These are phyloP conservation scores for Luzula sylvatica DNA, from an alignment of 176 grass and related monocot species.

Conservation along the genomic window DNA sequence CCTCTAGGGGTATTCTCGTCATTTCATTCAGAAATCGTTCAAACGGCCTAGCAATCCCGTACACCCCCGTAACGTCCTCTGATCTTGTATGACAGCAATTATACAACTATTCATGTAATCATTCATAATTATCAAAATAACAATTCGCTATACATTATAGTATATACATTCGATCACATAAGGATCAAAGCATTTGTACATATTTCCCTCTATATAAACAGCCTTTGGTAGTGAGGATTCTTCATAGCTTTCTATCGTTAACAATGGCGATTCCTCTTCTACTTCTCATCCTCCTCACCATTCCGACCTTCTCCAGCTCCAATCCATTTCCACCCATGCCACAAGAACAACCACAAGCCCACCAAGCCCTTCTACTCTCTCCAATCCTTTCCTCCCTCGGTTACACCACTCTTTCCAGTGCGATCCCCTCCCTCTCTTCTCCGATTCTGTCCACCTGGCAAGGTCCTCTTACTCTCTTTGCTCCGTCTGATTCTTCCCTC, in stretches of 20 bases:
- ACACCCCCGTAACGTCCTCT: background rate
- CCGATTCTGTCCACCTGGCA: conserved; percentile 27
- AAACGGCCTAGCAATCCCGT: background rate
- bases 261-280: conserved; percentile 4
- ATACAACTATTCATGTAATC: background rate
- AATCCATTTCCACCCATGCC: background rate
- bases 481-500: conserved; percentile 35
- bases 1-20: conserved; percentile 7
- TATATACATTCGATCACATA: background rate
- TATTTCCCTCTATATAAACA: conserved; percentile 2
- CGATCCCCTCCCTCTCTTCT: conserved; percentile 27
- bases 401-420: conserved; percentile 54
- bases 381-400: conserved; percentile 47
- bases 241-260: background rate
- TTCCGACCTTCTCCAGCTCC: conserved; percentile 3
- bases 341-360: conserved; percentile 1
- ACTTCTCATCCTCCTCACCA: background rate
- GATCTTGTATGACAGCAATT: background rate
- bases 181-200: background rate
- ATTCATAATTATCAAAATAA: background rate
- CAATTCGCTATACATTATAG: background rate
- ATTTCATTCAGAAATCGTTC: background rate
- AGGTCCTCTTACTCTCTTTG: conserved; percentile 56
- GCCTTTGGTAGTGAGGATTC: background rate
- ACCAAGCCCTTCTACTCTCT: conserved; percentile 13